phyloP scores from a whole-genome alignment of 306 rosid genomes.

The Luffa aegyptiaca region DNA sequence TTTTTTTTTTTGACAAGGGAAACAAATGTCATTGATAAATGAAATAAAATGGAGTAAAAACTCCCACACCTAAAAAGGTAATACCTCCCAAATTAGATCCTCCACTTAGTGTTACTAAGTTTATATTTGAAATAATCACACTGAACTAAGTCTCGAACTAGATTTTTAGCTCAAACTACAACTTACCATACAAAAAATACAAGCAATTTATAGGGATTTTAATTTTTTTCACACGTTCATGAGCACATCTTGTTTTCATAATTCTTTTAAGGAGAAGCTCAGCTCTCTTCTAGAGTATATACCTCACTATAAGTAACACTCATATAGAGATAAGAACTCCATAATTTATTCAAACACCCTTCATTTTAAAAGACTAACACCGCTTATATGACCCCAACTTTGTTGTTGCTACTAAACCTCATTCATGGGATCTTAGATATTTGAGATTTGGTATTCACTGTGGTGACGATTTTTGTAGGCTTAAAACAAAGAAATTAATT shows the following conservation, averaged over 20 bases:
- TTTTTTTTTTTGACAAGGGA: too few relatives aligned
- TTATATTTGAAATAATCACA: background rate
- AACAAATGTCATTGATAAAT: too few relatives aligned
- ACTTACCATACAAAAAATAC: background rate
- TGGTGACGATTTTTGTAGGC: background rate
- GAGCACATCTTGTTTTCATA: background rate
- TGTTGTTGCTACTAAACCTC: background rate
- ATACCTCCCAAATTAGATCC: background rate
- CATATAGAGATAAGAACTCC: background rate
- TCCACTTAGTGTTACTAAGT: background rate
- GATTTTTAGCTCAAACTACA: background rate
- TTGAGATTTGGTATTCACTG: background rate
- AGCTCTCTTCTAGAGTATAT: background rate
- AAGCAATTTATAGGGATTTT: background rate
- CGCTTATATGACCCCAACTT: background rate
- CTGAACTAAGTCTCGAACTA: background rate
- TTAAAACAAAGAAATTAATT: background rate
- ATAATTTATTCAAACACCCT: background rate
- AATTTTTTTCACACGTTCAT: background rate
- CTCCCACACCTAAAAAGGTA: too few relatives aligned
- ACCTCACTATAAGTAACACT: background rate
- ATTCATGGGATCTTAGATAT: background rate
- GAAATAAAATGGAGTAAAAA: too few relatives aligned
- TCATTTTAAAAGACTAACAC: too few relatives aligned
- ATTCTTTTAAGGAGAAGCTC: background rate